phyloP scores from a whole-genome alignment of 2,329 filamentous ascomycete species.

The Pseudogymnoascus sp. region DNA sequence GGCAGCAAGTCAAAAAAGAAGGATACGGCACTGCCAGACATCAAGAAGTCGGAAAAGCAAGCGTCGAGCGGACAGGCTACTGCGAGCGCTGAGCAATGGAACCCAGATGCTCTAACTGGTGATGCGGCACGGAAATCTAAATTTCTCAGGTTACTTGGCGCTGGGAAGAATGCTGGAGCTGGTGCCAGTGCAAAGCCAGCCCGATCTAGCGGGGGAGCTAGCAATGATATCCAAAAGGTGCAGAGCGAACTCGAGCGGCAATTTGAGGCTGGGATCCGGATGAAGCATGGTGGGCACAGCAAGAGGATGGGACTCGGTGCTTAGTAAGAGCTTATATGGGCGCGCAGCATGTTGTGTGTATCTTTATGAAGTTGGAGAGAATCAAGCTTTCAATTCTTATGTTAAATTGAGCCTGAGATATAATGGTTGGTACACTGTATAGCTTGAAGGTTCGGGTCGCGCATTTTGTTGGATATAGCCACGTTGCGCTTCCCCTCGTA shows the following conservation, averaged over 20 bases:
- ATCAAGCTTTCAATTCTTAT: not conserved
- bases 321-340: slow-evolving; percentile 15
- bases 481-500: slow-evolving; percentile 8
- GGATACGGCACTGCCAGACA: not conserved
- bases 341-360: not conserved
- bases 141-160: slow-evolving; percentile 30
- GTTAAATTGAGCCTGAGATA: not conserved
- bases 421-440: slow-evolving; percentile 6
- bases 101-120: slow-evolving; percentile 26
- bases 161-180: slow-evolving; percentile 19
- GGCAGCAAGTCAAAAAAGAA: slow-evolving; percentile 13
- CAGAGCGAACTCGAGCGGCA: slow-evolving; percentile 31
- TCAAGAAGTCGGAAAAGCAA: slow-evolving; percentile 8
- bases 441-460: not conserved
- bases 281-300: slow-evolving; percentile 31
- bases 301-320: slow-evolving; percentile 32
- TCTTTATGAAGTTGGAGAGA: not conserved
- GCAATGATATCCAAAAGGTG: slow-evolving; percentile 21
- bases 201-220: not conserved
- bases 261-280: slow-evolving; percentile 30
- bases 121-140: slow-evolving; percentile 28
- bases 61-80: not conserved
- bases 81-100: slow-evolving; percentile 22
- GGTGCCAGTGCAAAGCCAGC: slow-evolving; percentile 12
- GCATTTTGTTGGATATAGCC: slow-evolving; percentile 9